These are phyloP conservation scores for Amanita brunnescens DNA, from an alignment of 768 basidiomycete genomes.

Conservation along the genomic window DNA sequence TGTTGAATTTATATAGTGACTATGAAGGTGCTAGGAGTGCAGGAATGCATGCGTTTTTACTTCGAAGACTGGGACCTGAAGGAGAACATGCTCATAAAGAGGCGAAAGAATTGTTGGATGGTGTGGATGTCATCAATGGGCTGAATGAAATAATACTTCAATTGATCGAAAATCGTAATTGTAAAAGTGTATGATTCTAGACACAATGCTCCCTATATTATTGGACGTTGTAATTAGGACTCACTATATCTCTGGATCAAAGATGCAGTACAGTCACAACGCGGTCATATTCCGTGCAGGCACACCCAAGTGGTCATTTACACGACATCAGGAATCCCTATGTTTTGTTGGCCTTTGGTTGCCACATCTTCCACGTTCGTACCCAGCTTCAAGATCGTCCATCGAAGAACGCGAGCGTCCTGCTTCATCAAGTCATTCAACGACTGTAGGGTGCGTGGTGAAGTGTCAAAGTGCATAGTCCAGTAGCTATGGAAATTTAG, in stretches of 20 bases:
- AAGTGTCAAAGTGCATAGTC: constrained; percentile 86
- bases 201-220: neutral
- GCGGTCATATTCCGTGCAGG: too few species aligned
- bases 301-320: too few species aligned
- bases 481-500: constrained; percentile 53
- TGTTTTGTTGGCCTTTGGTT: constrained; percentile 36
- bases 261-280: too few species aligned
- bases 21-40: constrained; percentile 50
- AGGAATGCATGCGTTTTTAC: constrained; percentile 48
- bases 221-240: too few species aligned
- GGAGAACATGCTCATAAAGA: constrained; percentile 39
- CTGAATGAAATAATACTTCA: constrained; percentile 18
- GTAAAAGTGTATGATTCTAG: constrained; percentile 1
- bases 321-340: too few species aligned
- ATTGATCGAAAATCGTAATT: constrained; percentile 11
- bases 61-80: constrained; percentile 41
- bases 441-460: constrained; percentile 55
- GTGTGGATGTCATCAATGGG: constrained; percentile 27
- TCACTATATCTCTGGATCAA: too few species aligned
- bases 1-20: constrained; percentile 35
- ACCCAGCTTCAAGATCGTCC: constrained; percentile 74
- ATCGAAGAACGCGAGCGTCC: constrained; percentile 79
- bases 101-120: constrained; percentile 28
- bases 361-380: constrained; percentile 66
- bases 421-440: constrained; percentile 62